Percentiles rank a stretch among this genome's conserved stretches.
These are phyloP conservation scores for Solanum arcanum DNA, from an alignment of 257 asterid genomes.

Conservation along the genomic window DNA sequence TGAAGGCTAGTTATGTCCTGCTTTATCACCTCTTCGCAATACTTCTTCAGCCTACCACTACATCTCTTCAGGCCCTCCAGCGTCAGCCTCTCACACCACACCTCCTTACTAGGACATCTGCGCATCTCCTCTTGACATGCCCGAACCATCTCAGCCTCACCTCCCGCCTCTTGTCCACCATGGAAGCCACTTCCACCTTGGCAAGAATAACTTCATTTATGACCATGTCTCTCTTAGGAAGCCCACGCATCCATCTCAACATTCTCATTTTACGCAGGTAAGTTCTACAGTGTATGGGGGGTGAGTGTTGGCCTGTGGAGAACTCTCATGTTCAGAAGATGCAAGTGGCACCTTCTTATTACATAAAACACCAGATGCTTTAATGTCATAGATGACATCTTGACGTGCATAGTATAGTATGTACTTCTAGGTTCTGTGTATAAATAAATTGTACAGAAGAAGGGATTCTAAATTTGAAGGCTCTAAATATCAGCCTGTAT, in stretches of 20 bases:
- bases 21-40: not conserved
- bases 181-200: not conserved
- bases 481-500: not conserved
- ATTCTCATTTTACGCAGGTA: not conserved
- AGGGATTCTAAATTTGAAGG: not conserved
- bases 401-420: not conserved
- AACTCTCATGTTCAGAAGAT: too few relatives aligned
- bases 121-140: not conserved
- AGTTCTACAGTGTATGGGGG: too few relatives aligned
- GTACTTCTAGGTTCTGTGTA: not conserved
- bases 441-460: not conserved
- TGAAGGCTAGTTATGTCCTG: not conserved
- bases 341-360: not conserved
- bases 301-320: too few relatives aligned
- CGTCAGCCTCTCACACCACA: not conserved
- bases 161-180: not conserved
- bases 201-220: not conserved
- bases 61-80: not conserved
- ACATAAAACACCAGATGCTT: not conserved
- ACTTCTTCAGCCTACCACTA: not conserved
- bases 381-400: not conserved
- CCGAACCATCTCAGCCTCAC: not conserved
- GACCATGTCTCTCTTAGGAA: not conserved
- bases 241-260: not conserved
- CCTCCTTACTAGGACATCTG: not conserved